Conservation (phyloP, 208 protist genomes). For the Acanthamoeba royreba region DNA sequence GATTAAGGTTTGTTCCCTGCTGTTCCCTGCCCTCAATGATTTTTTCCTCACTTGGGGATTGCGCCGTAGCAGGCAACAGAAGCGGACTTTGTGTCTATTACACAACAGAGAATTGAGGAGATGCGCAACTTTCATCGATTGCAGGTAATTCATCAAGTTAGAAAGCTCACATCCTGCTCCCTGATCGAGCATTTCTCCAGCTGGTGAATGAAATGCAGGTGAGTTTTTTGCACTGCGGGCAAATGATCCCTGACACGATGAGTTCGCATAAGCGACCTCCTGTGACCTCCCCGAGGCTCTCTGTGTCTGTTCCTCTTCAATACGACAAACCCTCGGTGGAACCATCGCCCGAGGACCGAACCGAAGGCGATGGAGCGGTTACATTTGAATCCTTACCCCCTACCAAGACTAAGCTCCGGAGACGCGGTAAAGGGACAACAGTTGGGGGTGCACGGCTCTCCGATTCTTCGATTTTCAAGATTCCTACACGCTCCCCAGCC, state of each 20-base stretch:
- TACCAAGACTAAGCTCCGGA: neutral
- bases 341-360: no score
- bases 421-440: neutral
- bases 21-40: neutral
- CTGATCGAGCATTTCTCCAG: neutral
- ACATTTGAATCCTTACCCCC: no score
- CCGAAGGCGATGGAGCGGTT: no score
- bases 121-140: neutral
- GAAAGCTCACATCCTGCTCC: no score
- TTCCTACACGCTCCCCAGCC: neutral
- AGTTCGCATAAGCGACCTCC: neutral
- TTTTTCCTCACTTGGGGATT: no score
- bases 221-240: neutral
- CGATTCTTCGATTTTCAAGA: neutral
- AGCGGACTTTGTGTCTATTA: neutral
- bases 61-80: neutral
- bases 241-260: neutral
- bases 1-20: neutral
- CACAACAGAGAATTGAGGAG: neutral
- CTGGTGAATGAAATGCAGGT: neutral
- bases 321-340: no score
- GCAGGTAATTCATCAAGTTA: neutral
- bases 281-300: neutral
- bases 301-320: no score
- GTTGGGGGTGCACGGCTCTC: neutral